Evolutionary conservation across 768 basidiomycete species (phyloP), one percentile per base, ranked within the genome.

Genomic region (Phlebiopsis flavidoalba): DNA sequence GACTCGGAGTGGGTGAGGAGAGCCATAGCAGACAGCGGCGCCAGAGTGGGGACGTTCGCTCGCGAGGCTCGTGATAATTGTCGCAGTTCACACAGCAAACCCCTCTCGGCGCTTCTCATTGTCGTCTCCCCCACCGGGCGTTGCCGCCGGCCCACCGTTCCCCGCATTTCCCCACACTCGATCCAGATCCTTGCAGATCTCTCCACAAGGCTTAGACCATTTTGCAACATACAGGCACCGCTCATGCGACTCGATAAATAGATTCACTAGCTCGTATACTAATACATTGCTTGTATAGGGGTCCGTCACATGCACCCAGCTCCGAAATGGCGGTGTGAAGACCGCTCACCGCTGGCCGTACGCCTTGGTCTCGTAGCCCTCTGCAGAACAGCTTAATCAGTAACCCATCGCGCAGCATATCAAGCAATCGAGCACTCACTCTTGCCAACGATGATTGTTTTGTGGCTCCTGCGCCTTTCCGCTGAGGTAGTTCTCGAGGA

Each of bases 401-500:
- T 10, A 47, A 21, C 2, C 40, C 46, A 15, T 22, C 24, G 47
- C 17, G 36, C 24, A 51, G 12, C 53, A 52, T 5, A 26, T 19
- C 33, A 57, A 47, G 19, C 17, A 52, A 33, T 7, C 6, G 24
- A 35, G 49, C 8, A 62, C 61, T 53, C 57, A 62, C 61, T 62
- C 57, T 54, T 58, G 48, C 83, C 84, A 56, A 93, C 81, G 67
- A 95, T 96, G 73, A 96, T 73, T n/a, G 76, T 95, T 91, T 61
- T 79, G 82, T 0, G 86, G 82, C 6, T 89, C 85, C 73, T 95
- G 93, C 1, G 79, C 70, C 70, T 86, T 83, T 59, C 71, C 74
- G 14, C 67, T 67, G 58, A 89, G 65, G 75, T 85, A 92, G 72
- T 88, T 86, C 56, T 84, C 79, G 53, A 91, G 76, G 70, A 92